A percentile compares a stretch with the other conserved stretches of the same genome.
phyloP scores from a whole-genome alignment of 2,329 filamentous ascomycete genomes.

The Colletotrichum sp. region DNA sequence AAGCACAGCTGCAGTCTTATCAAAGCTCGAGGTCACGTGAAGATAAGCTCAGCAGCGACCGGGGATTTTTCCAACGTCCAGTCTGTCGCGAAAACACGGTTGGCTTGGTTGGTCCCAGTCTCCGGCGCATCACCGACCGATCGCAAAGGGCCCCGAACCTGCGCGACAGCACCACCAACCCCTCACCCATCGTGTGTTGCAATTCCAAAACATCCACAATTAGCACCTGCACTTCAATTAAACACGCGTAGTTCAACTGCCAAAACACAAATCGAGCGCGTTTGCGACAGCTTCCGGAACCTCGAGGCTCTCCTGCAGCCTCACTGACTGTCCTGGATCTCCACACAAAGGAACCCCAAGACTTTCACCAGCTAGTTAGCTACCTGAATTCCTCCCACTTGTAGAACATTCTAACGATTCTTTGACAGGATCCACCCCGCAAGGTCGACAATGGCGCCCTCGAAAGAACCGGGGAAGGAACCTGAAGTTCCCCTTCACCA shows the following conservation, averaged over 20 bases:
- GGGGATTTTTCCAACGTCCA: conserved; percentile 11
- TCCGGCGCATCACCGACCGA: conserved; percentile 11
- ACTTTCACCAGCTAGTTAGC: background rate
- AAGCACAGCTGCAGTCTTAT: background rate
- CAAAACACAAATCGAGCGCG: background rate
- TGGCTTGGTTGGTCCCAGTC: background rate
- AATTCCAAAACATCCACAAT: background rate
- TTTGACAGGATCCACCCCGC: background rate
- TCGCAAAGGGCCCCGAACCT: conserved; percentile 14
- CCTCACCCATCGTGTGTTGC: background rate
- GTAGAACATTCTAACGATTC: background rate
- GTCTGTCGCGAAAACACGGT: conserved; percentile 19
- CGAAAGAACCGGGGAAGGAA: background rate
- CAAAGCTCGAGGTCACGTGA: background rate
- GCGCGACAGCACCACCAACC: conserved; percentile 2
- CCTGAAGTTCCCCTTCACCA: conserved; percentile 35
- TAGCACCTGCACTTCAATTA: background rate
- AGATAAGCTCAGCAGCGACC: background rate
- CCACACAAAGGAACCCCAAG: background rate
- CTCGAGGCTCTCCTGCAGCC: background rate
- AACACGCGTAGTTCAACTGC: background rate
- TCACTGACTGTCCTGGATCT: background rate
- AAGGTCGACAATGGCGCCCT: conserved; percentile 1
- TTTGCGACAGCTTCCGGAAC: background rate
- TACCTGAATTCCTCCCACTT: background rate